phyloP scores from a whole-genome alignment of 768 basidiomycete genomes.

The Trametes punicea region DNA sequence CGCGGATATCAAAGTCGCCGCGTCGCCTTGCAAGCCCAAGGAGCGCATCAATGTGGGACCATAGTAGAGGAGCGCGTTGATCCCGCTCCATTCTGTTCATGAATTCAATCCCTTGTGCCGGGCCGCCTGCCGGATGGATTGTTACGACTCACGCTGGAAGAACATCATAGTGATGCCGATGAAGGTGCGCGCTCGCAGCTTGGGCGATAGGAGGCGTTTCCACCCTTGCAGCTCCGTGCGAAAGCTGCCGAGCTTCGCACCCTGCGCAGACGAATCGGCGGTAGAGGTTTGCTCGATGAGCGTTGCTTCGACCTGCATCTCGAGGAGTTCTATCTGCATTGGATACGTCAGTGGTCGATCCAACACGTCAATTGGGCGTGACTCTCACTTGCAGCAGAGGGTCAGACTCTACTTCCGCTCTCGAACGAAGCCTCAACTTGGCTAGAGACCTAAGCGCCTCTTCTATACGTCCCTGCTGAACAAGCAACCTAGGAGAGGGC shows the following conservation, averaged over 20 bases:
- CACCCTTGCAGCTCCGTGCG: slow-evolving; percentile 44
- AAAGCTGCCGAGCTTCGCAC: slow-evolving; percentile 13
- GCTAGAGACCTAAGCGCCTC: slow-evolving; percentile 60
- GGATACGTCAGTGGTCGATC: not conserved
- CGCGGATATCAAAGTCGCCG: slow-evolving; percentile 59
- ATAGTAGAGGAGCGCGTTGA: slow-evolving; percentile 81
- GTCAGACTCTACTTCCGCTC: slow-evolving; percentile 47
- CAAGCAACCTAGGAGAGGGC: slow-evolving; percentile 58
- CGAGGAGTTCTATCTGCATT: slow-evolving; percentile 64
- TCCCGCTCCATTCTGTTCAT: slow-evolving; percentile 78
- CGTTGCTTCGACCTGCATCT: slow-evolving; percentile 67
- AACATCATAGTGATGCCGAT: slow-evolving; percentile 76
- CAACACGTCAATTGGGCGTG: not conserved
- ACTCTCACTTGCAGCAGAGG: slow-evolving; percentile 45
- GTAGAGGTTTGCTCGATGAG: slow-evolving; percentile 42
- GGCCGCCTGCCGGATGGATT: not conserved
- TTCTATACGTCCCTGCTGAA: slow-evolving; percentile 49
- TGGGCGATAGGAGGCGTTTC: slow-evolving; percentile 50
- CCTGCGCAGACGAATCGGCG: not conserved
- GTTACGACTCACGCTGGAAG: slow-evolving; percentile 73
- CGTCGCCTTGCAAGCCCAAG: slow-evolving; percentile 61
- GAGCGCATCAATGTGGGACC: slow-evolving; percentile 68
- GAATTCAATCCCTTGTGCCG: not conserved
- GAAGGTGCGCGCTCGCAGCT: slow-evolving; percentile 58
- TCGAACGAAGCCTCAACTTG: slow-evolving; percentile 47